Conservation (phyloP, 176 grass and related monocot genomes). For the bread wheat (Triticum aestivum) region DNA sequence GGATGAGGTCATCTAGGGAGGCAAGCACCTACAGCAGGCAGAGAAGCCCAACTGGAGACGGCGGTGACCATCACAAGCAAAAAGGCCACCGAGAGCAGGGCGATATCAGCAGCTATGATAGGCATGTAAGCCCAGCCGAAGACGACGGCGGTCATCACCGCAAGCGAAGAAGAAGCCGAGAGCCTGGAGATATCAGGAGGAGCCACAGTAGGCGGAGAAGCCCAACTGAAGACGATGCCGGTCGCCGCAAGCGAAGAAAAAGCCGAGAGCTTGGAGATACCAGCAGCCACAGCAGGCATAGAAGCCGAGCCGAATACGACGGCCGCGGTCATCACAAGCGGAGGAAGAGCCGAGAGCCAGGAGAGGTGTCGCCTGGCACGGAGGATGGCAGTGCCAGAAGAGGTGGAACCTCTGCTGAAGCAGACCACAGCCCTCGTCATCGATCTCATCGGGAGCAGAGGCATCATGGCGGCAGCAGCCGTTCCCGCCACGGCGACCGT, state of each 20-base stretch:
- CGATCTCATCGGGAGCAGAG: constrained; percentile 9
- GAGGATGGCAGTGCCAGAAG: constrained; percentile 38
- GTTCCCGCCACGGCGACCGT: constrained; percentile 20
- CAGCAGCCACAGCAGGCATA: constrained; percentile 27
- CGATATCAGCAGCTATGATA: neutral
- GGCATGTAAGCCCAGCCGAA: neutral
- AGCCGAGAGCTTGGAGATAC: constrained; percentile 25
- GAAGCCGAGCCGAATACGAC: neutral
- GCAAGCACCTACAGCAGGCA: constrained; percentile 34
- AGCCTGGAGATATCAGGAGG: neutral
- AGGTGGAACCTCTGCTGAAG: constrained; percentile 27
- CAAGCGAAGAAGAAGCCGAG: constrained; percentile 20
- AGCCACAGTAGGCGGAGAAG: constrained; percentile 31
- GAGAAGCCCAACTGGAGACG: constrained; percentile 1
- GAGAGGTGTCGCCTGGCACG: constrained; percentile 44
- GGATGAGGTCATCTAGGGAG: constrained; percentile 39
- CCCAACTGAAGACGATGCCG: constrained; percentile 17
- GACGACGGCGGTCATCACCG: neutral
- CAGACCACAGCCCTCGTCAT: constrained; percentile 5
- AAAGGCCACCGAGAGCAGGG: constrained; percentile 20
- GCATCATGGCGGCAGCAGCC: constrained; percentile 30
- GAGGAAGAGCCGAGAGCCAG: constrained; percentile 25
- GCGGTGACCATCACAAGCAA: neutral
- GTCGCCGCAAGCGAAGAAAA: neutral
- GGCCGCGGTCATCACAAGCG: neutral